A percentile compares a stretch with the other conserved stretches of the same genome.
Evolutionary conservation across 192 early-diverging fungal species (phyloP).

Genomic region (Coemansia sp.): DNA sequence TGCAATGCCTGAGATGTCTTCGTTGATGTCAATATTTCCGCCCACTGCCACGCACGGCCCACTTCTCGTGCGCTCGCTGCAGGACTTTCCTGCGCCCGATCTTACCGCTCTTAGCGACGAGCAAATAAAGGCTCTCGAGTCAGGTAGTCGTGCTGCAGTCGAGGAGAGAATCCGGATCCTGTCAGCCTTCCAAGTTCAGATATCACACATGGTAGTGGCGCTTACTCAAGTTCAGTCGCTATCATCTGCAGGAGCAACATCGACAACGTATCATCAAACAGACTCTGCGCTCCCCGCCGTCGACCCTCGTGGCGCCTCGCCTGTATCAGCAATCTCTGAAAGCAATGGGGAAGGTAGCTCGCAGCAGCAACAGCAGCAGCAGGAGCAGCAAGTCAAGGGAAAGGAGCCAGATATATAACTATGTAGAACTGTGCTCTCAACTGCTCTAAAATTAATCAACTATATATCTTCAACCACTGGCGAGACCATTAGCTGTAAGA

Average conservation of each 20-base stretch:
- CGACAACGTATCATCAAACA: not conserved
- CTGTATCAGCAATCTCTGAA: not conserved
- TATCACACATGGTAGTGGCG: slow-evolving; percentile 53
- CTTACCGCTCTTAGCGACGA: slow-evolving; percentile 60
- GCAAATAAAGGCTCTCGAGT: slow-evolving; percentile 59
- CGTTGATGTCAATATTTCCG: slow-evolving; percentile 37
- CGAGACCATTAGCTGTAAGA: not conserved
- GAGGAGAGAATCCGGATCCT: slow-evolving; percentile 67
- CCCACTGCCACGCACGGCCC: not conserved
- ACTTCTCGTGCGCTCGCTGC: slow-evolving; percentile 31
- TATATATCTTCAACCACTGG: not conserved
- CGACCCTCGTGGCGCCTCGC: not conserved
- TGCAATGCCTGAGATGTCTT: not conserved
- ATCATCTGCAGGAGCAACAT: slow-evolving; percentile 4
- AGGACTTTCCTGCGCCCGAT: slow-evolving; percentile 46
- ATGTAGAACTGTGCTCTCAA: not conserved
- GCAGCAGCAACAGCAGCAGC: not conserved
- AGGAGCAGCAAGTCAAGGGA: slow-evolving; percentile 16
- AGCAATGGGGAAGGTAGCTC: not conserved
- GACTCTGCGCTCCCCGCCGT: not conserved
- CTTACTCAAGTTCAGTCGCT: slow-evolving; percentile 48
- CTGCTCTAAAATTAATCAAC: not conserved
- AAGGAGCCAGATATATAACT: slow-evolving; percentile 22
- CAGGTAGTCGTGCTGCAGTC: slow-evolving; percentile 62
- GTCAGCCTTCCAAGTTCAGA: slow-evolving; percentile 63